A percentile compares a stretch with the other conserved stretches of the same genome.
phyloP scores from a whole-genome alignment of 2,329 filamentous ascomycete species.

The Talaromyces sp. region DNA sequence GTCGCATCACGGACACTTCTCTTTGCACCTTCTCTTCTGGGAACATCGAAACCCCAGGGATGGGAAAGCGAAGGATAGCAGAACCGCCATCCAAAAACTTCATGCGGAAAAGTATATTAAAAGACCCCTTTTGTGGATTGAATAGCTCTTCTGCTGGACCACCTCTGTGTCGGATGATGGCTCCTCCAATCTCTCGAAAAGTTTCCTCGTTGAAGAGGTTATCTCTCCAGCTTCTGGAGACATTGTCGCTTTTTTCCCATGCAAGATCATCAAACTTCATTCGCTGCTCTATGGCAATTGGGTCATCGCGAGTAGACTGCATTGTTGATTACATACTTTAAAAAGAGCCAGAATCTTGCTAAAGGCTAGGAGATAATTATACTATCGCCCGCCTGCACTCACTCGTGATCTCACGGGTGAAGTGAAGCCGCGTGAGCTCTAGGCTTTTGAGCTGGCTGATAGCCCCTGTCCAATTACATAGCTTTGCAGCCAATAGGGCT shows the following conservation, averaged over 20 bases:
- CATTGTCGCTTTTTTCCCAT: slow-evolving; percentile 19
- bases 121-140: slow-evolving; percentile 20
- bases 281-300: slow-evolving; percentile 17
- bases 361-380: too few species aligned
- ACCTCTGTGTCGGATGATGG: slow-evolving; percentile 20
- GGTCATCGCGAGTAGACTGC: neutral
- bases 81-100: slow-evolving; percentile 19
- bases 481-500: neutral
- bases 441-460: too few species aligned
- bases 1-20: slow-evolving; percentile 22
- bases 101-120: slow-evolving; percentile 26
- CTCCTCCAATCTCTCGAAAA: slow-evolving; percentile 14
- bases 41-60: slow-evolving; percentile 23
- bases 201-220: slow-evolving; percentile 14
- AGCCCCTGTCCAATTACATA: neutral
- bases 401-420: too few species aligned
- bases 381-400: too few species aligned
- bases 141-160: slow-evolving; percentile 15
- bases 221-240: slow-evolving; percentile 17
- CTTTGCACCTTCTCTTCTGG: slow-evolving; percentile 25
- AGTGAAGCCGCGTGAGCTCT: too few species aligned
- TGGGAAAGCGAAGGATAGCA: slow-evolving; percentile 25
- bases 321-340: too few species aligned
- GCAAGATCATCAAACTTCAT: slow-evolving; percentile 22
- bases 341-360: too few species aligned